Percentiles rank a stretch among this genome's conserved stretches.
These are phyloP conservation scores for Aspergillus thermomutatus DNA, from an alignment of 2,329 filamentous ascomycete species.

Conservation along the genomic window DNA sequence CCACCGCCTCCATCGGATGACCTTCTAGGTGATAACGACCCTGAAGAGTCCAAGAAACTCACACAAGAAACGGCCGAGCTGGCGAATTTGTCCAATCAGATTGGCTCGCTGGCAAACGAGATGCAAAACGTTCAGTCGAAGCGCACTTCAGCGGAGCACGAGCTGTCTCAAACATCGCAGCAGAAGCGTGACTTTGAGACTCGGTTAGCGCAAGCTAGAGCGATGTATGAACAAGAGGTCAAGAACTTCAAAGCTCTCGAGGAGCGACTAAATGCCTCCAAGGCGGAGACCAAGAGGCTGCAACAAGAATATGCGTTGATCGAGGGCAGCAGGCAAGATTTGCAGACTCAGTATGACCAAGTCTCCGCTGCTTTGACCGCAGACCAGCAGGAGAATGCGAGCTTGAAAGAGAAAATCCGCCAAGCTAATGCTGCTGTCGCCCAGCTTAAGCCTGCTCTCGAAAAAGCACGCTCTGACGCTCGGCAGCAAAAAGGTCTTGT, in stretches of 20 bases:
- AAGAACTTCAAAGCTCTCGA: constrained; percentile 80
- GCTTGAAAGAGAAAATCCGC: constrained; percentile 81
- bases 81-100: constrained; percentile 93
- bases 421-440: constrained; percentile 77
- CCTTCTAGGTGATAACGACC: constrained; percentile 84
- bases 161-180: constrained; percentile 73
- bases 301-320: constrained; percentile 79
- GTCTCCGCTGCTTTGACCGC: constrained; percentile 70
- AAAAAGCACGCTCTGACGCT: constrained; percentile 88
- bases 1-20: constrained; percentile 67
- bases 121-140: constrained; percentile 91
- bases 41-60: constrained; percentile 81
- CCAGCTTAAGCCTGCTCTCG: constrained; percentile 82
- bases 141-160: constrained; percentile 72
- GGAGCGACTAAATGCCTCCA: constrained; percentile 72
- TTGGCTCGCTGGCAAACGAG: constrained; percentile 84
- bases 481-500: constrained; percentile 94
- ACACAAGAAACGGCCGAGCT: constrained; percentile 88
- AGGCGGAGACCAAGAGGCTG: constrained; percentile 77
- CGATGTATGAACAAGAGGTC: constrained; percentile 90
- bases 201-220: constrained; percentile 78
- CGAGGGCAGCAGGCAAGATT: constrained; percentile 75
- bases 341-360: constrained; percentile 78
- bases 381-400: constrained; percentile 84
- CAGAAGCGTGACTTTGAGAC: constrained; percentile 94